Conservation (phyloP, 306 rosid genomes). For the Vicia faba region DNA sequence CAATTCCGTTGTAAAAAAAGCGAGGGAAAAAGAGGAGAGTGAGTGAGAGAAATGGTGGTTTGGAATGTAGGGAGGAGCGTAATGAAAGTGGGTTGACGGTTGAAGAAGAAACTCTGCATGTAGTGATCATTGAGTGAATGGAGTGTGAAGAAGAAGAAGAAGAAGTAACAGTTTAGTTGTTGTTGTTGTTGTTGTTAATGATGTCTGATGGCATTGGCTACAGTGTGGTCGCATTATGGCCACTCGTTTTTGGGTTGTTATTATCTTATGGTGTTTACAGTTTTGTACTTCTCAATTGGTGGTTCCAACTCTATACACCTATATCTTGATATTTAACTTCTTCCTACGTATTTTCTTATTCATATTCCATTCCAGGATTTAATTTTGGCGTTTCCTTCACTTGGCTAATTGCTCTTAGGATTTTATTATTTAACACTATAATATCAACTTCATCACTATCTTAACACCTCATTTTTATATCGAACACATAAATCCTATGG, state of each 20-base stretch:
- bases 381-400: too few species aligned
- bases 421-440: too few species aligned
- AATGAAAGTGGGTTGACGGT: conserved; percentile 39
- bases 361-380: too few species aligned
- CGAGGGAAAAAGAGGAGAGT: conserved; percentile 26
- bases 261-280: not conserved
- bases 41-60: conserved; percentile 33
- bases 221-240: conserved; percentile 12
- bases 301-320: conserved; percentile 37
- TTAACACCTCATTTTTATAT: too few species aligned
- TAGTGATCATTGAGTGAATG: conserved; percentile 50
- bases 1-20: conserved; percentile 36
- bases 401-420: too few species aligned
- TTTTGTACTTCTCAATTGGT: conserved; percentile 16
- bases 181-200: conserved; percentile 9
- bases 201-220: not conserved
- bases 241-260: conserved; percentile 37
- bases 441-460: too few species aligned
- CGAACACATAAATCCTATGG: too few species aligned
- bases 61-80: conserved; percentile 20
- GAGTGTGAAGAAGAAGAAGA: not conserved
- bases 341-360: too few species aligned
- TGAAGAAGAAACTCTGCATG: conserved; percentile 51
- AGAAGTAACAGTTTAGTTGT: not conserved
- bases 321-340: too few species aligned